phyloP scores from a whole-genome alignment of 106 monocot genomes.

The Hemerocallis citrina region DNA sequence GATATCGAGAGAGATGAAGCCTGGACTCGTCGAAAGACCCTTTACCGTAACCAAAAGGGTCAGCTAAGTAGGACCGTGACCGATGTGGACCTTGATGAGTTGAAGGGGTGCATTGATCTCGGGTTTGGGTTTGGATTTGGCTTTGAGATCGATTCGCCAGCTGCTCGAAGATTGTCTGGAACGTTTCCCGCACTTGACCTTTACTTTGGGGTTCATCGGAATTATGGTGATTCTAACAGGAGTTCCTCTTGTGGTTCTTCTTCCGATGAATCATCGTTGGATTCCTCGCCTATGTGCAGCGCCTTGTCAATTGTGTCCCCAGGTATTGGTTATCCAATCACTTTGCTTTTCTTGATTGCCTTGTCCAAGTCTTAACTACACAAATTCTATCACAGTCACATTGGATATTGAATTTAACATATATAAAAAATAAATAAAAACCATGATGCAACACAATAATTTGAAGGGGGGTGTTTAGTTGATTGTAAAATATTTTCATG shows the following conservation, averaged over 20 bases:
- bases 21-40: constrained; percentile 45
- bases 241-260: neutral
- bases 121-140: constrained; percentile 44
- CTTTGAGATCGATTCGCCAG: constrained; percentile 1
- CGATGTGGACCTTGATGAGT: constrained; percentile 82
- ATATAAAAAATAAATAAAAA: too few relatives aligned
- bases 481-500: too few relatives aligned
- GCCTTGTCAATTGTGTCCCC: constrained; percentile 33
- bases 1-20: constrained; percentile 54
- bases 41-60: constrained; percentile 20
- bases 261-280: constrained; percentile 6
- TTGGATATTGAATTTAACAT: too few relatives aligned
- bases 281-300: constrained; percentile 14
- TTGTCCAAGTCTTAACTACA: too few relatives aligned
- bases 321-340: constrained; percentile 14
- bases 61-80: constrained; percentile 51
- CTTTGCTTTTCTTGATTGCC: too few relatives aligned
- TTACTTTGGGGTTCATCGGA: constrained; percentile 34
- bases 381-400: too few relatives aligned
- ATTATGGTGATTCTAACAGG: constrained; percentile 1
- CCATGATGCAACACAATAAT: too few relatives aligned
- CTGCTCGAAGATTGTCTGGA: constrained; percentile 22
- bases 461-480: too few relatives aligned
- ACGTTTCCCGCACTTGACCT: constrained; percentile 52
- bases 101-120: constrained; percentile 72